Percentiles rank a stretch among this genome's conserved stretches.
Conservation (phyloP, 2,329 filamentous ascomycete species). For the Talaromyces atroroseus region DNA sequence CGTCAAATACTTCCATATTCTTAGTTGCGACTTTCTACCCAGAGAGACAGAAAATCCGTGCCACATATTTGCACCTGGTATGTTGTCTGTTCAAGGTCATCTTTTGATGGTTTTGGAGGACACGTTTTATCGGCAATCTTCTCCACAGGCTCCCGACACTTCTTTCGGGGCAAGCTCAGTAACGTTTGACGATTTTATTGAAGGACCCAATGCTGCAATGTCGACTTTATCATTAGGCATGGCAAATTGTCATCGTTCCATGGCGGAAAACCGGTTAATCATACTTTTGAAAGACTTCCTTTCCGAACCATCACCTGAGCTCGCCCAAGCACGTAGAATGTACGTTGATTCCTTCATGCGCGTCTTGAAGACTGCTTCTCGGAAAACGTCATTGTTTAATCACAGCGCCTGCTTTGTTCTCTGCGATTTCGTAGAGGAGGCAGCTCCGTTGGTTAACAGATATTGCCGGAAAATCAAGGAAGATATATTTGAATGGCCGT, state of each 20-base stretch:
- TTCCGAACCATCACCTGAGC: slow-evolving; percentile 54
- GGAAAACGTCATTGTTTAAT: slow-evolving; percentile 72
- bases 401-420: slow-evolving; percentile 79
- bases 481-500: slow-evolving; percentile 56
- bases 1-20: slow-evolving; percentile 76
- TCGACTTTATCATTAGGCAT: slow-evolving; percentile 59
- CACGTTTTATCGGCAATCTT: slow-evolving; percentile 69
- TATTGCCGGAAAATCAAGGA: slow-evolving; percentile 49
- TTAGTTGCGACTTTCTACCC: slow-evolving; percentile 68
- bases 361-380: slow-evolving; percentile 67
- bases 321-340: slow-evolving; percentile 55
- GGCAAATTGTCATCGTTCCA: slow-evolving; percentile 67
- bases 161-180: slow-evolving; percentile 46
- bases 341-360: slow-evolving; percentile 72
- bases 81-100: slow-evolving; percentile 77
- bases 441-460: slow-evolving; percentile 61
- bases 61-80: slow-evolving; percentile 64
- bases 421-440: slow-evolving; percentile 87
- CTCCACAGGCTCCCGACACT: slow-evolving; percentile 41
- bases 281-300: slow-evolving; percentile 78
- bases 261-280: slow-evolving; percentile 84
- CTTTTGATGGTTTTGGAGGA: slow-evolving; percentile 72
- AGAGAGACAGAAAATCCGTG: slow-evolving; percentile 48
- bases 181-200: slow-evolving; percentile 63
- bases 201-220: slow-evolving; percentile 61